phyloP scores from a whole-genome alignment of 805 yeast species.

The Brettanomyces sp. region DNA sequence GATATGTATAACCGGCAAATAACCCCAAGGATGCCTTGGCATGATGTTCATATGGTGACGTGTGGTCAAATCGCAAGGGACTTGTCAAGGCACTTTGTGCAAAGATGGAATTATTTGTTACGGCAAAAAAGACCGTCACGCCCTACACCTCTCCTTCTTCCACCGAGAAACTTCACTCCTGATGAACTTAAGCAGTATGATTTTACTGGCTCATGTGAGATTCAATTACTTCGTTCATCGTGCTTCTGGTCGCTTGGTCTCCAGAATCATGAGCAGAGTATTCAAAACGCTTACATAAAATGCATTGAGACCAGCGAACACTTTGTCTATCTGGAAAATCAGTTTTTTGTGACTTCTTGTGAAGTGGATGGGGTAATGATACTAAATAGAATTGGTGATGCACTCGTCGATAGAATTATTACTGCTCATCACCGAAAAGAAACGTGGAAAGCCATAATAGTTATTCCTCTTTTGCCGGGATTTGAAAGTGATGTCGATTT shows the following conservation, averaged over 20 bases:
- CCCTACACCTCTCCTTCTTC: constrained; percentile 82
- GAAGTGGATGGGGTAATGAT: constrained; percentile 75
- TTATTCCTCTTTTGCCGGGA: constrained; percentile 97
- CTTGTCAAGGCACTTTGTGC: constrained; percentile 86
- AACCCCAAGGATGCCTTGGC: constrained; percentile 99
- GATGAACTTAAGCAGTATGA: constrained; percentile 57
- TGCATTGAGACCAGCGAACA: constrained; percentile 88
- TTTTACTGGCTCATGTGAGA: constrained; percentile 79
- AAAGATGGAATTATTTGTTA: constrained; percentile 90
- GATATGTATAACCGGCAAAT: constrained; percentile 79
- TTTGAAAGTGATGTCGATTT: constrained; percentile 89
- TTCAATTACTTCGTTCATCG: constrained; percentile 82
- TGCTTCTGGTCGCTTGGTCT: constrained; percentile 92
- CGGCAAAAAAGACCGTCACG: constrained; percentile 94
- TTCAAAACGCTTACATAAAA: constrained; percentile 86
- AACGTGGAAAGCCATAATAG: constrained; percentile 81
- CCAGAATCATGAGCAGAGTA: constrained; percentile 75
- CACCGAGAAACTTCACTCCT: constrained; percentile 79
- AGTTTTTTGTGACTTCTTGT: constrained; percentile 88
- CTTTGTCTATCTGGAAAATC: constrained; percentile 90
- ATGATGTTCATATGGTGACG: constrained; percentile 93
- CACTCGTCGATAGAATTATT: constrained; percentile 90
- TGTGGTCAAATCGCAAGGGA: constrained; percentile 94
- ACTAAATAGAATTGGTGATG: constrained; percentile 89
- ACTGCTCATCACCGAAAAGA: constrained; percentile 73